Evolutionary conservation across 768 basidiomycete genomes (phyloP).

Genomic region (Trametes cubensis): DNA sequence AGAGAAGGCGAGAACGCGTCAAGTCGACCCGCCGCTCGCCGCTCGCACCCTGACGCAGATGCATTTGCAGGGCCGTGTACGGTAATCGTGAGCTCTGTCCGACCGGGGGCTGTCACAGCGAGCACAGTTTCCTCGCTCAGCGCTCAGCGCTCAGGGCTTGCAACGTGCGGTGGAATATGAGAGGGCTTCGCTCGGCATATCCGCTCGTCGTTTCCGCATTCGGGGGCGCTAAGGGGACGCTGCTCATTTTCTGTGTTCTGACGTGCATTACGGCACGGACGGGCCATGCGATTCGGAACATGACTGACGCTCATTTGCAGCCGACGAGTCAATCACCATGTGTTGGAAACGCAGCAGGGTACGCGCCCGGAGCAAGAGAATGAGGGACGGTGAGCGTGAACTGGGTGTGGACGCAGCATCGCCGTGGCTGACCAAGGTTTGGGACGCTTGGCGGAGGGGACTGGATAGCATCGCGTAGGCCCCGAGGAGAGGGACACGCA

Average conservation of each 20-base stretch:
- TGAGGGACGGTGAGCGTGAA: too few species aligned
- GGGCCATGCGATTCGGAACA: not conserved
- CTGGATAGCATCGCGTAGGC: too few species aligned
- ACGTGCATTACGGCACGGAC: not conserved
- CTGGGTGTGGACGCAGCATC: too few species aligned
- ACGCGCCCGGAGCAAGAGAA: not conserved
- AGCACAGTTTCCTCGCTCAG: too few species aligned
- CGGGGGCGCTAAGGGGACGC: not conserved
- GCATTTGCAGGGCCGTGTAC: not conserved
- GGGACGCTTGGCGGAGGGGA: too few species aligned
- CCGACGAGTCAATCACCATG: constrained; percentile 11
- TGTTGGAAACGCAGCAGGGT: not conserved
- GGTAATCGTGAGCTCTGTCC: not conserved
- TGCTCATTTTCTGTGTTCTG: not conserved
- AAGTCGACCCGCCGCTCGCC: too few species aligned
- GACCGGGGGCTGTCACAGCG: too few species aligned
- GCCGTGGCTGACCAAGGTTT: too few species aligned
- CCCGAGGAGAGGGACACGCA: too few species aligned
- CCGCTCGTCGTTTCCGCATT: constrained; percentile 6
- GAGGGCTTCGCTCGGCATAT: not conserved
- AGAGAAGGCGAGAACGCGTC: not conserved
- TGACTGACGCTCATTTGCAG: constrained; percentile 2
- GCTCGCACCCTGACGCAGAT: not conserved
- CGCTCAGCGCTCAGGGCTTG: too few species aligned
- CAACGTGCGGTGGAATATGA: not conserved